These are phyloP conservation scores for Ustilago sp. DNA, from an alignment of 1,284 basidiomycete genomes.

Conservation along the genomic window DNA sequence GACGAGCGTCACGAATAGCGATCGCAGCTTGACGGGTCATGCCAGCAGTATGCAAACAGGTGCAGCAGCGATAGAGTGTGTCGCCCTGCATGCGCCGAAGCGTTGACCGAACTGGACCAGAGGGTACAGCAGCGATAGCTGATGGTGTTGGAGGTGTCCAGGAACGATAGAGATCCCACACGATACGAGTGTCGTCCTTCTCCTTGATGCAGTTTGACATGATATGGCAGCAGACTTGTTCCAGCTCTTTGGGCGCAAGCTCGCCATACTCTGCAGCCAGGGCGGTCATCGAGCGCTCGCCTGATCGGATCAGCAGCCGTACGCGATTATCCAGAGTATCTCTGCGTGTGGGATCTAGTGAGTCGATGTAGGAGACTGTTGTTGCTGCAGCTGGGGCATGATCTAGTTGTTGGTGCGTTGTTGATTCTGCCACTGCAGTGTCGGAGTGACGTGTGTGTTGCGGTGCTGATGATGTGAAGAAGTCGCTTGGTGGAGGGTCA, in stretches of 20 bases:
- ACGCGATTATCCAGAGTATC: conserved; percentile 17
- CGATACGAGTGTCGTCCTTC: conserved; percentile 9
- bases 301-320: conserved; percentile 19
- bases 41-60: conserved; percentile 19
- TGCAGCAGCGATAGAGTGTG: conserved; percentile 31
- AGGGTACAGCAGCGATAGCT: background rate
- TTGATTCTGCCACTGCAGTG: background rate
- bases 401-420: background rate
- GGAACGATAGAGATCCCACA: conserved; percentile 35
- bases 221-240: conserved; percentile 35
- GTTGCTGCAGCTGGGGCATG: background rate
- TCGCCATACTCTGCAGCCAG: conserved; percentile 15
- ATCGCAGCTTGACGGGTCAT: conserved; percentile 32
- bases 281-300: conserved; percentile 33
- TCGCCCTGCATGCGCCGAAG: conserved; percentile 33
- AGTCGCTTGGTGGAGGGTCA: conserved; percentile 11
- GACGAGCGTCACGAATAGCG: conserved; percentile 28
- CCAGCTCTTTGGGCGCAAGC: background rate
- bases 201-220: conserved; percentile 16
- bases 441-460: background rate
- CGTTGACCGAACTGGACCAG: conserved; percentile 7
- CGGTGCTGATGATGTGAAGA: conserved; percentile 37
- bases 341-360: conserved; percentile 1
- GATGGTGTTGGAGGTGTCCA: conserved; percentile 4
- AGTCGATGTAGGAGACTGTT: conserved; percentile 22